phyloP scores from a whole-genome alignment of 2,329 filamentous ascomycete genomes.

The Trichophyton simii region DNA sequence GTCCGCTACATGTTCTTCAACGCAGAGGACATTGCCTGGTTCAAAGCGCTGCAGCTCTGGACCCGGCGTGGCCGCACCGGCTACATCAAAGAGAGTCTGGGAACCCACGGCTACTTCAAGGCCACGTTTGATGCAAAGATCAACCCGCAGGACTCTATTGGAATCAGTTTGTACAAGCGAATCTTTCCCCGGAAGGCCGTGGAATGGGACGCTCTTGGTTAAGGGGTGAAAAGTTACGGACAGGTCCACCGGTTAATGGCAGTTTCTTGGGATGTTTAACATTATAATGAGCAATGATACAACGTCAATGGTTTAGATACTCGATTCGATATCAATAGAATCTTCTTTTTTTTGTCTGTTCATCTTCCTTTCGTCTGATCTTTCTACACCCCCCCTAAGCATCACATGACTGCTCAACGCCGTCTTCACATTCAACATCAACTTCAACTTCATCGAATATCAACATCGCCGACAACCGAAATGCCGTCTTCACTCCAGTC shows the following conservation, averaged over 20 bases:
- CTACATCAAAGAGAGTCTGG: slow-evolving; percentile 84
- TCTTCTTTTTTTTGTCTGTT: not conserved
- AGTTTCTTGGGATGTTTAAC: not conserved
- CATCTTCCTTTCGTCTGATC: not conserved
- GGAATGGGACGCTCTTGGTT: slow-evolving; percentile 28
- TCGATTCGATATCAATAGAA: not conserved
- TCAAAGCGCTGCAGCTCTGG: slow-evolving; percentile 92
- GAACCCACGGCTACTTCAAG: slow-evolving; percentile 99
- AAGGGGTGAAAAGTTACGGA: not conserved
- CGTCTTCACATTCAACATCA: not conserved
- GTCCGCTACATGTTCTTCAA: slow-evolving; percentile 99
- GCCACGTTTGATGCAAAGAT: slow-evolving; percentile 93
- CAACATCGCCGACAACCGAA: not conserved
- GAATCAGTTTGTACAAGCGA: slow-evolving; percentile 77
- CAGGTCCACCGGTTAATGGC: not conserved
- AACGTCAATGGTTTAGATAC: not conserved
- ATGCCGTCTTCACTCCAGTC: not conserved
- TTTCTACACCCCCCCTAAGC: not conserved
- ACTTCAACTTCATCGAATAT: not conserved
- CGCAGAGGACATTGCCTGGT: slow-evolving; percentile 88
- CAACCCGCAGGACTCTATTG: slow-evolving; percentile 88
- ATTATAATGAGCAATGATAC: not conserved
- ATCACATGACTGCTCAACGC: not conserved
- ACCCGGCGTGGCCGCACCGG: slow-evolving; percentile 78
- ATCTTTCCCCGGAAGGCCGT: slow-evolving; percentile 63